These are phyloP conservation scores for Pseudoscleropodium purum DNA, from an alignment of 225 moss, liverwort and hornwort genomes.

Conservation along the genomic window DNA sequence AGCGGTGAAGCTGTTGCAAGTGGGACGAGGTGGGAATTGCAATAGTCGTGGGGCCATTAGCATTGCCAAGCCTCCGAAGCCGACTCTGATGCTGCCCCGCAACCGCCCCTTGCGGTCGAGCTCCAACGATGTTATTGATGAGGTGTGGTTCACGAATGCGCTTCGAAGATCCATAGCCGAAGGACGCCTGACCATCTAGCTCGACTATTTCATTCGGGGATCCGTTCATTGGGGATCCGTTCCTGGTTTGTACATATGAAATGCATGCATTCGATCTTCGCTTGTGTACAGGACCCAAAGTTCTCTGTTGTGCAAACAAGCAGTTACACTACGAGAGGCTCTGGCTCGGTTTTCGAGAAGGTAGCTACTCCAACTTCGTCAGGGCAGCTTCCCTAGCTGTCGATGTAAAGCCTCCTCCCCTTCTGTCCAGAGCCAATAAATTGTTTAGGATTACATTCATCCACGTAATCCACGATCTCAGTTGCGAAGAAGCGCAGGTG, in stretches of 20 bases:
- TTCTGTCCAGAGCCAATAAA: not conserved
- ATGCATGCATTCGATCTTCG: not conserved
- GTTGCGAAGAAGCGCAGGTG: not conserved
- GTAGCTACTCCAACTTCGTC: not conserved
- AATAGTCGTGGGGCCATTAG: not conserved
- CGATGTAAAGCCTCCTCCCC: not conserved
- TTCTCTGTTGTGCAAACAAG: not conserved
- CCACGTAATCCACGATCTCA: not conserved
- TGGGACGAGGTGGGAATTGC: not conserved
- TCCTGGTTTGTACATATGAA: not conserved
- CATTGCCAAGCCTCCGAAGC: not conserved
- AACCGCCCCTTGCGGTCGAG: slow-evolving; percentile 13
- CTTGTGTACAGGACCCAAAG: not conserved
- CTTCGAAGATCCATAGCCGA: slow-evolving; percentile 40
- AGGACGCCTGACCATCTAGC: slow-evolving; percentile 1
- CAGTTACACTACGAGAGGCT: not conserved
- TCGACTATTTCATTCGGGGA: not conserved
- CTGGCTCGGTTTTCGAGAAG: not conserved
- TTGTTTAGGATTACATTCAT: not conserved
- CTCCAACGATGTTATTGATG: slow-evolving; percentile 30
- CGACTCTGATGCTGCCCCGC: not conserved
- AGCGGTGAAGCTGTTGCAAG: slow-evolving; percentile 4
- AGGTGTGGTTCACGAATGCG: slow-evolving; percentile 37
- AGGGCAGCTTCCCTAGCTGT: not conserved
- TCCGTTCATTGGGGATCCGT: not conserved